Evolutionary conservation across 2,329 filamentous ascomycete species (phyloP), one percentile per base, ranked within the genome.

Genomic region (Cladosporium sp.): DNA sequence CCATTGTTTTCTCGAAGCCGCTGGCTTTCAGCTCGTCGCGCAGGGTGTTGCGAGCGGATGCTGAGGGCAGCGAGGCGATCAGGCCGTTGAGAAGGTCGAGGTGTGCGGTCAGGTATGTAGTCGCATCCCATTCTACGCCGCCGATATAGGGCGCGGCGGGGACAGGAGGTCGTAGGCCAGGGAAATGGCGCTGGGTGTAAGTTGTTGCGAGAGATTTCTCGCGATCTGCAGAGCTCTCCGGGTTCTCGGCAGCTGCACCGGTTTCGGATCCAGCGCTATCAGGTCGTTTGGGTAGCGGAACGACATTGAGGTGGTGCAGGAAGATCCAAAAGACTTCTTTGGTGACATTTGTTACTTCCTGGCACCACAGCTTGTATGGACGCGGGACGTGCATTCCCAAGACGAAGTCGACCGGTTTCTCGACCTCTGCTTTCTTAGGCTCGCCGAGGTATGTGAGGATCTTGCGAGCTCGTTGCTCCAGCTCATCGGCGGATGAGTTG

Each of bases 261-360:
- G 49, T 65, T 10, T 52, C 52, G 13, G 13, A 9, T 28, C 44
- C 42, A 8, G 42, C 54, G 52, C 49, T 59, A 43, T 54, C 41
- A 37, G 61, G 19, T 61, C 51, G 43, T 56, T 63, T 56, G 1
- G 84, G 81, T 33, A 87, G 70, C 18, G 89, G 79, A 35, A 97
- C 80, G 43, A 96, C 85, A 63, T 97, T 97, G 54, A 95, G 77
- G 61, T 95, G 87, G 70, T 97, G 92, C 50, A 97, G 78, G 73
- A 97, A 98, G 67, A 97, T 97, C 92, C 92, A 98, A 68, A 98
- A 98, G 28, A 97, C 92, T 69, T 98, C 92, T 70, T 96, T 96
- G 40, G 91, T 95, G 44, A 97, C 92, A 62, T 87, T 91, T 55
- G 85, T 85, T 14, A 92, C 83, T 71, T 98, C 93, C 69, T 91